A percentile compares a stretch with the other conserved stretches of the same genome.
phyloP scores from a whole-genome alignment of 495 filamentous ascomycete genomes.

The Aspergillus olivimuriae region DNA sequence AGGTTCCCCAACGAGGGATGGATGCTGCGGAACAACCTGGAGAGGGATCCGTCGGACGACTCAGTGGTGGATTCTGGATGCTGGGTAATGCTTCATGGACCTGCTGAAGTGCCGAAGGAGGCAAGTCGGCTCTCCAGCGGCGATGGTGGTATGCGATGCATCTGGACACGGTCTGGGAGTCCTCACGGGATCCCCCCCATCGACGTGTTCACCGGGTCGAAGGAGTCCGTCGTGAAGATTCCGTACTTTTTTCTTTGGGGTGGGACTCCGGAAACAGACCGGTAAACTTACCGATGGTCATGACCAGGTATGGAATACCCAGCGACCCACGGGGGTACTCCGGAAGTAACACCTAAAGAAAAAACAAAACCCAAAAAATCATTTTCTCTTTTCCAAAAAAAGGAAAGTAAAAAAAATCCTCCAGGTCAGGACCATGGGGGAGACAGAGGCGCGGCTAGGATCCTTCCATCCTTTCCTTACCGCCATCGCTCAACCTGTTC shows the following conservation, averaged over 20 bases:
- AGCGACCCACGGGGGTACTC: constrained; percentile 22
- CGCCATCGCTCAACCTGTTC: constrained; percentile 20
- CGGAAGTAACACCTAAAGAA: constrained; percentile 23
- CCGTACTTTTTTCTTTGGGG: constrained; percentile 22
- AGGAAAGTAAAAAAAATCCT: constrained; percentile 4
- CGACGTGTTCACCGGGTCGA: constrained; percentile 5
- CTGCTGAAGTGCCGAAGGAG: no score
- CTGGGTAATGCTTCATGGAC: no score
- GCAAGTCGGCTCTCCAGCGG: no score
- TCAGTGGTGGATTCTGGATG: no score
- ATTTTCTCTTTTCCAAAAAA: no score
- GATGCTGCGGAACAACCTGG: no score
- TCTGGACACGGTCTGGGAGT: no score
- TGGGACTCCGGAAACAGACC: constrained; percentile 23
- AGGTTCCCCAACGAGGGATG: no score
- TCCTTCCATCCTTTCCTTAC: constrained; percentile 16
- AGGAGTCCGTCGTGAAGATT: constrained; percentile 4
- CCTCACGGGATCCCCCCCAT: background rate
- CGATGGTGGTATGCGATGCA: no score
- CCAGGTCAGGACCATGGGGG: constrained; percentile 12
- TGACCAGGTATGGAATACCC: constrained; percentile 22
- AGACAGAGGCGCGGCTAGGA: constrained; percentile 16
- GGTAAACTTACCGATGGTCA: constrained; percentile 20
- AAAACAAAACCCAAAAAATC: constrained; percentile 10
- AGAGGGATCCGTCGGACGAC: no score